phyloP scores from a whole-genome alignment of 2,329 filamentous ascomycete species.

The Nigrograna mackinnonii region DNA sequence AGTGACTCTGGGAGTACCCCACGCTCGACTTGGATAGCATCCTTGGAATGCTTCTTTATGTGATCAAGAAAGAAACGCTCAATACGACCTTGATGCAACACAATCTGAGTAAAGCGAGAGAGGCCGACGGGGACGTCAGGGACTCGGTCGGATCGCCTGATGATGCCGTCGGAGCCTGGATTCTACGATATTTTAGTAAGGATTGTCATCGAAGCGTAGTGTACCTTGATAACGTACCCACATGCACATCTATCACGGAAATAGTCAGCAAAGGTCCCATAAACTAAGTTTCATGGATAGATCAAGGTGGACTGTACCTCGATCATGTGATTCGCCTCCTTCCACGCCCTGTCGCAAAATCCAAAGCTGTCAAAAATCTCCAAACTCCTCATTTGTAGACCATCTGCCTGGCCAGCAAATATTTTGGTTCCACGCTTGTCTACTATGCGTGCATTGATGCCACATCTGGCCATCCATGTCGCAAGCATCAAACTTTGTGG shows the following conservation, averaged over 20 bases:
- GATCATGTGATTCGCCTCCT: conserved; percentile 70
- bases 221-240: conserved; percentile 29
- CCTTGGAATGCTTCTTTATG: conserved; percentile 58
- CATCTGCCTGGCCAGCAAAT: conserved; percentile 46
- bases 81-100: conserved; percentile 72
- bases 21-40: conserved; percentile 58
- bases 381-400: conserved; percentile 45
- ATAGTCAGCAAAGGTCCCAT: conserved; percentile 16
- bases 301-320: conserved; percentile 52
- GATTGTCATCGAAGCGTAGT: not conserved
- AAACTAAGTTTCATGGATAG: not conserved
- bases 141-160: conserved; percentile 63
- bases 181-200: conserved; percentile 58
- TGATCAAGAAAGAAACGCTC: conserved; percentile 69
- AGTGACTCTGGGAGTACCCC: conserved; percentile 62
- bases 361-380: conserved; percentile 65
- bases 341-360: conserved; percentile 66
- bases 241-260: conserved; percentile 36
- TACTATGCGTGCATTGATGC: conserved; percentile 44
- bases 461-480: conserved; percentile 45
- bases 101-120: conserved; percentile 66
- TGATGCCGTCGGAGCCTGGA: conserved; percentile 60
- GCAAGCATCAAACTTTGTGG: conserved; percentile 40
- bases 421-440: conserved; percentile 48
- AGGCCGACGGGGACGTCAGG: conserved; percentile 65